Evolutionary conservation across 345 rosid species (phyloP).

Genomic region (Abelmoschus esculentus): DNA sequence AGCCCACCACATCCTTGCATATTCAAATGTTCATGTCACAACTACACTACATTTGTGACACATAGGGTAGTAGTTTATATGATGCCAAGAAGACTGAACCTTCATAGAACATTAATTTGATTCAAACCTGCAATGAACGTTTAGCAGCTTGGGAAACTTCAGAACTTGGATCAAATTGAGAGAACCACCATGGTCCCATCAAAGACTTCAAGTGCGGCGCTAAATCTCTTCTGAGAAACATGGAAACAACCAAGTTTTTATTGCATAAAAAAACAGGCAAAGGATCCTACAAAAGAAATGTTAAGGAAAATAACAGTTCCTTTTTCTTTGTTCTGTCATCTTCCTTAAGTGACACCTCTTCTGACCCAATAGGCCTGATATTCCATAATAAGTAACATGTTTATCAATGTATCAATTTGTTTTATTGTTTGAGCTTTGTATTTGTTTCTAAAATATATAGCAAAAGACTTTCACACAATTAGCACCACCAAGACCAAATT

Average conservation of each 20-base stretch:
- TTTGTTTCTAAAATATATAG: constrained; percentile 3
- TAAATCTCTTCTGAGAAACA: constrained; percentile 68
- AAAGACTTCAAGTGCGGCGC: constrained; percentile 79
- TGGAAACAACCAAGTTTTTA: constrained; percentile 5
- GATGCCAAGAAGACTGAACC: not conserved
- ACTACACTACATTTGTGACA: not conserved
- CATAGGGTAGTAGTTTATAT: not conserved
- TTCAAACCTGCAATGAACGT: constrained; percentile 70
- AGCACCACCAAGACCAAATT: not conserved
- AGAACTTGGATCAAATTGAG: constrained; percentile 79
- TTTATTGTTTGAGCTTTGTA: not conserved
- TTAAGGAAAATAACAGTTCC: constrained; percentile 2
- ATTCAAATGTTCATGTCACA: not conserved
- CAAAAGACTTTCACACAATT: not conserved
- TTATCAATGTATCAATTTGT: not conserved
- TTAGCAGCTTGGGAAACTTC: constrained; percentile 91
- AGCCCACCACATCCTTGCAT: not conserved
- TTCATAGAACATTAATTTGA: not conserved
- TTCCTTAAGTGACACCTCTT: not conserved
- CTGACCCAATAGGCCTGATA: not conserved
- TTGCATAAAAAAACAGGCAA: not conserved
- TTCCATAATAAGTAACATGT: not conserved
- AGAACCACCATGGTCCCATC: constrained; percentile 99
- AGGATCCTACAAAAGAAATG: not conserved
- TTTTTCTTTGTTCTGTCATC: not conserved